These are phyloP conservation scores for Dimocarpus longan DNA, from an alignment of 345 rosid species.

Conservation along the genomic window DNA sequence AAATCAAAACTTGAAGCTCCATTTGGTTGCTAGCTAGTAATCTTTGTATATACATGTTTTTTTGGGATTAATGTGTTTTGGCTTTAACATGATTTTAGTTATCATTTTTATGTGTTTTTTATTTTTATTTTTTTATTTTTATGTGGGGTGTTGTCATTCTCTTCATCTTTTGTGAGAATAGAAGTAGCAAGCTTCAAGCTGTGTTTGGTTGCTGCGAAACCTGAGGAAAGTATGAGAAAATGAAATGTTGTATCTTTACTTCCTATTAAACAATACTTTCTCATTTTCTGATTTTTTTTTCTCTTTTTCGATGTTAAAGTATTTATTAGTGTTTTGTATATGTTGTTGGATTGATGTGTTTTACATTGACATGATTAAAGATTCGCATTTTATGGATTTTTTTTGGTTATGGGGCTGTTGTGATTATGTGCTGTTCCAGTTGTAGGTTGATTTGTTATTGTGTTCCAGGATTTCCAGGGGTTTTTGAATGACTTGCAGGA, in stretches of 20 bases:
- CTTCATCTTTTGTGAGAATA: not conserved
- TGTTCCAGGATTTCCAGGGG: conserved; percentile 80
- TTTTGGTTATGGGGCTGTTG: not conserved
- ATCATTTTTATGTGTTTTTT: not conserved
- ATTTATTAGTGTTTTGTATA: too few species aligned
- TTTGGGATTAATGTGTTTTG: not conserved
- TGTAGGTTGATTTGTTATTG: conserved; percentile 1
- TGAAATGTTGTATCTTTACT: not conserved
- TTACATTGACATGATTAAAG: not conserved
- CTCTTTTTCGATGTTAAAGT: not conserved
- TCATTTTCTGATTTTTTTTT: not conserved
- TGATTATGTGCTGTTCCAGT: not conserved
- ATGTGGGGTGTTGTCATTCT: not conserved
- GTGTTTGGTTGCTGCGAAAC: not conserved
- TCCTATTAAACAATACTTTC: not conserved
- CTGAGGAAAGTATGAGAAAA: too few species aligned
- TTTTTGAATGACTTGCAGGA: conserved; percentile 95
- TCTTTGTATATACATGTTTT: not conserved
- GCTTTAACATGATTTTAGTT: too few species aligned
- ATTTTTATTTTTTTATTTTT: too few species aligned
- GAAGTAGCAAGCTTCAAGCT: not conserved
- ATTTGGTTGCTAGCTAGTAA: not conserved
- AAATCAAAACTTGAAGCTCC: not conserved
- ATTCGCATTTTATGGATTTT: not conserved
- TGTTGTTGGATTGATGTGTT: not conserved